Base-by-base conservation (phyloP, 352 stramenopile genomes). In the Pythium myriotylum region DNA sequence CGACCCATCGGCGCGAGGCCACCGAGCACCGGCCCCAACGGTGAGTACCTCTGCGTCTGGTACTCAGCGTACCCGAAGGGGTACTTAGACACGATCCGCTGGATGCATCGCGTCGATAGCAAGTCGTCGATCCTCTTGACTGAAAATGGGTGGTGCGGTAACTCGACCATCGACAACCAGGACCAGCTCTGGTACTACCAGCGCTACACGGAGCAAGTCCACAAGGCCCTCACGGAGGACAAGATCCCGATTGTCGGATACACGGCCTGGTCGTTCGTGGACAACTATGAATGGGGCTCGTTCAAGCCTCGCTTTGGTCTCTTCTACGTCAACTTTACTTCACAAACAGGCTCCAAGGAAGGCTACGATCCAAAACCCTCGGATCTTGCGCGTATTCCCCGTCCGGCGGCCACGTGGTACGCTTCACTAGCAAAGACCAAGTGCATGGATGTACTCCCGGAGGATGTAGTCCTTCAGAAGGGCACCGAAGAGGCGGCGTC, bases 201-300 rank as follows among this genome's bases (percentile, higher is more conserved):
- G 48, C 54, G 61, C 16, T 84, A 81, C 56, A n/a, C 90, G 3
- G 67, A 76, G 12, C 72, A 88, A 59, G 70, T 93, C 22, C 72
- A 89, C 67, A 76, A 62, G 45, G 84, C 74, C 23, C 70, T 89
- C 7, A 59, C 59, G 14, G 68, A 88, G 29, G 62, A 86, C 16
- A 72, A 81, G n/a, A 87, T 93, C 46, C 72, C 80, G 23, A 60
- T 98, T 23, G 72, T 86, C 51, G 93, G 90, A 12, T 98, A 97
- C 73, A 98, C 92, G 70, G 89, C 84, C 7, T 98, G 92, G 94
- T 92, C 76, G 39, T 88, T 99, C 43, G 62, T 98, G 48, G 91
- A 98, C 66, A 98, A 98, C 59, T 98, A 97, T 66, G 94, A 98
- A 70, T 98, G 92, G 92, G 79, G 90, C 1, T 88, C 79, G 24